Conservation (phyloP, 805 yeast species). For the Wickerhamomyces tratensis region DNA sequence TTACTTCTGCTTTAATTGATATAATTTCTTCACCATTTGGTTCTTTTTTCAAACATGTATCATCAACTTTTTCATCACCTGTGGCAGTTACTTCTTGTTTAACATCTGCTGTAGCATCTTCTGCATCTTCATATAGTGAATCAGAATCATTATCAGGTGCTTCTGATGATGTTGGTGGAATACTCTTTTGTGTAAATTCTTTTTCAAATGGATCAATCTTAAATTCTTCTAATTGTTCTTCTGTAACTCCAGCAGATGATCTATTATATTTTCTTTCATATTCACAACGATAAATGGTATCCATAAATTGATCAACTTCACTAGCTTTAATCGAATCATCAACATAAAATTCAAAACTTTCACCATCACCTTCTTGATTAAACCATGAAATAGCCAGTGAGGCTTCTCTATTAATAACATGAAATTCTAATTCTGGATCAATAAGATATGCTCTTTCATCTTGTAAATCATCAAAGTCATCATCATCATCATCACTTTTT, state of each 20-base stretch:
- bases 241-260: constrained; percentile 34
- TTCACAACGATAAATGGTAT: constrained; percentile 53
- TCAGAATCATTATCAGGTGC: constrained; percentile 17
- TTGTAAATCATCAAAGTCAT: constrained; percentile 22
- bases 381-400: constrained; percentile 63
- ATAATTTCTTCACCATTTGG: constrained; percentile 13
- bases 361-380: constrained; percentile 86
- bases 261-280: constrained; percentile 66
- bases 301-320: constrained; percentile 53
- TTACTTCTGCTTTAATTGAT: constrained; percentile 23
- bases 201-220: constrained; percentile 24
- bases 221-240: constrained; percentile 48
- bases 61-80: neutral
- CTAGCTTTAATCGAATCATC: constrained; percentile 42
- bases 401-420: constrained; percentile 43
- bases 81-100: neutral
- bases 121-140: constrained; percentile 22
- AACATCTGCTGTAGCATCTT: constrained; percentile 17
- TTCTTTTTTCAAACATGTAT: neutral
- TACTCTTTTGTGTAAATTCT: constrained; percentile 8
- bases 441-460: constrained; percentile 72
- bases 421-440: constrained; percentile 47
- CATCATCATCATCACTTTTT: constrained; percentile 41
- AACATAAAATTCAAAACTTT: constrained; percentile 70
- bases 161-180: neutral